Percentiles rank a stretch among this genome's conserved stretches.
Evolutionary conservation across 148 eudicot species (phyloP).

Genomic region (Amaranthus hypochondriacus): DNA sequence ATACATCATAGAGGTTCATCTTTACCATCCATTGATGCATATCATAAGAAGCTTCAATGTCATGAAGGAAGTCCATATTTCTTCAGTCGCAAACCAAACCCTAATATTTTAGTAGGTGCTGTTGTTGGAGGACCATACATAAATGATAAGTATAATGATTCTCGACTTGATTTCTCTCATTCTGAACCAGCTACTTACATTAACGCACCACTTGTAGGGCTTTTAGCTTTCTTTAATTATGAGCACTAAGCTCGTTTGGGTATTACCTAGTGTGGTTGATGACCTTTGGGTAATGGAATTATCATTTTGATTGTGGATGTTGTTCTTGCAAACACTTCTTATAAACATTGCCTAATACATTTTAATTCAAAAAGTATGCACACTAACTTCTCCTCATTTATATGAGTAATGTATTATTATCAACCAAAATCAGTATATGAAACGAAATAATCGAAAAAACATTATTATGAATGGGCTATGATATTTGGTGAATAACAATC

Average conservation of each 20-base stretch:
- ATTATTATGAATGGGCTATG: no score
- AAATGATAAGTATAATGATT: slow-evolving; percentile 36
- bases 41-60: slow-evolving; percentile 34
- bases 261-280: no score
- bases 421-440: no score
- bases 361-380: no score
- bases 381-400: no score
- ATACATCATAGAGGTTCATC: slow-evolving; percentile 67
- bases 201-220: slow-evolving; percentile 66
- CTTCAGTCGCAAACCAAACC: slow-evolving; percentile 37
- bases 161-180: slow-evolving; percentile 30
- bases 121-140: slow-evolving; percentile 59
- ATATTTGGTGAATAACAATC: no score
- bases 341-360: no score
- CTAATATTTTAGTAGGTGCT: slow-evolving; percentile 50
- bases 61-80: slow-evolving; percentile 39
- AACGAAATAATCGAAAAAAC: no score
- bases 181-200: slow-evolving; percentile 61
- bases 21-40: slow-evolving; percentile 38
- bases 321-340: no score
- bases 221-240: slow-evolving; percentile 43
- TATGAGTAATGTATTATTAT: no score
- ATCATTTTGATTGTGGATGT: no score
- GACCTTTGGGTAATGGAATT: no score
- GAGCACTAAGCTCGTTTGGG: slow-evolving; percentile 13